A percentile compares a stretch with the other conserved stretches of the same genome.
Evolutionary conservation across 805 yeast species (phyloP).

Genomic region (Torulaspora quercuum): DNA sequence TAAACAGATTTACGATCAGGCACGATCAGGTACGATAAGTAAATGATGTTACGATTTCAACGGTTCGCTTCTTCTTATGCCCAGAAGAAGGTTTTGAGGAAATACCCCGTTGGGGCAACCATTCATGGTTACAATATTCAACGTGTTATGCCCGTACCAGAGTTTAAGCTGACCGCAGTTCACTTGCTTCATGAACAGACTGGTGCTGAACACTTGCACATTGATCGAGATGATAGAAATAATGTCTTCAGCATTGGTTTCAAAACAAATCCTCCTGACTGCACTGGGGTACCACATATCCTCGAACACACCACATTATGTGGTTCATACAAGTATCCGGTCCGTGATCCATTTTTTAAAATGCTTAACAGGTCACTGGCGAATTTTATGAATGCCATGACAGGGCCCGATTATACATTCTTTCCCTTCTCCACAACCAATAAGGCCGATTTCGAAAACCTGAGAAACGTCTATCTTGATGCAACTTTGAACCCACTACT

Average conservation of each 20-base stretch:
- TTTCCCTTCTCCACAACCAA: slow-evolving; percentile 97
- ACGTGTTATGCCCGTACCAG: slow-evolving; percentile 69
- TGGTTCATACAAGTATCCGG: slow-evolving; percentile 89
- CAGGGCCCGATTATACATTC: slow-evolving; percentile 93
- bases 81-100: slow-evolving; percentile 39
- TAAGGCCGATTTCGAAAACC: slow-evolving; percentile 68
- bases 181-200: slow-evolving; percentile 63
- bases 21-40: too few species aligned
- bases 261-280: slow-evolving; percentile 91
- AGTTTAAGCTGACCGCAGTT: slow-evolving; percentile 75
- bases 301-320: slow-evolving; percentile 94
- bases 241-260: slow-evolving; percentile 87
- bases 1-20: too few species aligned
- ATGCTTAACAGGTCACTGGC: slow-evolving; percentile 94
- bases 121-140: slow-evolving; percentile 66
- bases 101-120: slow-evolving; percentile 61
- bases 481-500: slow-evolving; percentile 81
- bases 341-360: slow-evolving; percentile 95
- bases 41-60: slow-evolving; percentile 27
- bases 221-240: slow-evolving; percentile 77
- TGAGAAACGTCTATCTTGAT: slow-evolving; percentile 84
- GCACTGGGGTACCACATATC: slow-evolving; percentile 95
- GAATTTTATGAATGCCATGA: slow-evolving; percentile 98
- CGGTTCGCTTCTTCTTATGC: slow-evolving; percentile 29
- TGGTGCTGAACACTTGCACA: slow-evolving; percentile 79